Evolutionary conservation across 2,329 filamentous ascomycete genomes (phyloP), one percentile per base, ranked within the genome.

Genomic region (Alternaria rosae): DNA sequence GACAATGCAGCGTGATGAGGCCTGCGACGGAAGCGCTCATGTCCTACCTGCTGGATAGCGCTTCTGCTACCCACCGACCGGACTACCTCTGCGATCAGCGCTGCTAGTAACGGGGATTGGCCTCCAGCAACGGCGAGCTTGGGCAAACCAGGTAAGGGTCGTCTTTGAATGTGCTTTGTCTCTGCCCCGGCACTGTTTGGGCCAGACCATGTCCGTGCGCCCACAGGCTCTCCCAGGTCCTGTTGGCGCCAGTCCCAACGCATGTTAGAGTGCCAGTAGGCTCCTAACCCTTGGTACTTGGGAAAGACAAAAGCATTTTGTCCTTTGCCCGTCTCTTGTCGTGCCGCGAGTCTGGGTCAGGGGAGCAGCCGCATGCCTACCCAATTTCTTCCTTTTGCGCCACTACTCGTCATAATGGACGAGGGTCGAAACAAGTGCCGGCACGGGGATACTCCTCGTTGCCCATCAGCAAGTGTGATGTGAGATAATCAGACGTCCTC

Each of bases 191-290:
- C 61, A 48, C 61, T 59, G 59, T 53, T 60, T 61, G 68, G 76
- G 75, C 76, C 72, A 78, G 76, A 78, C 74, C 76, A 54, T 56
- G 72, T 68, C 73, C 67, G 75, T 76, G 75, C 74, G 59, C 56
- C 42, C 38, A 64, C 61, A 62, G 63, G 67, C 58, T 67, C 59
- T 61, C 57, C 57, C 59, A 63, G 68, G 70, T 64, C 60, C 62
- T 65, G 71, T 69, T 77, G 74, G 75, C 74, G 76, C 76, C 75
- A 75, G 70, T 72, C 74, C 74, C 71, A 70, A 74, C 70, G 56
- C 73, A 74, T 70, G 35, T 67, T 71, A 66, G 66, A 66, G 59
- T 53, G 65, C 59, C 70, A 61, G 61, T 64, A 64, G 61, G 63
- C 70, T 69, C 69, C 67, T 71, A 58, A 68, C 66, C 71, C 75